Evolutionary conservation across 179 eudicot species (phyloP).

Genomic region (Kewa caespitosa): DNA sequence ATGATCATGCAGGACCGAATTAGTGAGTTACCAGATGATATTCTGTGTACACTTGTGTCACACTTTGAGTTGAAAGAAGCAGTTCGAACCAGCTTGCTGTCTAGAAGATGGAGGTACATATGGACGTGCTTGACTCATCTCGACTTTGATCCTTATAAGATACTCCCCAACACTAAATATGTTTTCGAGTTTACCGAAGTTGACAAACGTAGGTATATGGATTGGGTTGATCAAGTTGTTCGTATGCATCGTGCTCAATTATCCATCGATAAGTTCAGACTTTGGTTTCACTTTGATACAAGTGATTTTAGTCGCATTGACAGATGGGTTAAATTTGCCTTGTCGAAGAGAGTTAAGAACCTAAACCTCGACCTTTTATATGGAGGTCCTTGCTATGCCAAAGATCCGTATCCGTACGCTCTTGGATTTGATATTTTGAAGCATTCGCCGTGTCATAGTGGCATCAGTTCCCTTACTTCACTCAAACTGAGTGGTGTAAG

Average conservation of each 20-base stretch:
- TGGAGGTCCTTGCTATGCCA: background rate
- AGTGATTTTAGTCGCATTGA: background rate
- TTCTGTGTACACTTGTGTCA: background rate
- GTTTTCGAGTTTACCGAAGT: too few species aligned
- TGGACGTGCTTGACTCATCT: slow-evolving; percentile 4
- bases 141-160: background rate
- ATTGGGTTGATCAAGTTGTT: slow-evolving; percentile 13
- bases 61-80: slow-evolving; percentile 8
- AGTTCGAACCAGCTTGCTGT: slow-evolving; percentile 8
- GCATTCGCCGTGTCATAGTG: background rate
- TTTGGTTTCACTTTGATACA: background rate
- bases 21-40: slow-evolving; percentile 12
- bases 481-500: background rate
- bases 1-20: too few species aligned
- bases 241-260: background rate
- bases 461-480: background rate
- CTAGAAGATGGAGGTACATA: slow-evolving; percentile 9
- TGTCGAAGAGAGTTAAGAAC: background rate
- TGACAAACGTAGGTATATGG: background rate
- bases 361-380: background rate
- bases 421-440: slow-evolving; percentile 8
- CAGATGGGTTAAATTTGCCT: background rate
- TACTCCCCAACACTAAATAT: background rate
- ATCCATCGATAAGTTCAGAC: background rate
- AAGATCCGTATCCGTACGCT: background rate